These are phyloP conservation scores for Trichophyton rubrum DNA, from an alignment of 2,329 filamentous ascomycete species.

Conservation along the genomic window DNA sequence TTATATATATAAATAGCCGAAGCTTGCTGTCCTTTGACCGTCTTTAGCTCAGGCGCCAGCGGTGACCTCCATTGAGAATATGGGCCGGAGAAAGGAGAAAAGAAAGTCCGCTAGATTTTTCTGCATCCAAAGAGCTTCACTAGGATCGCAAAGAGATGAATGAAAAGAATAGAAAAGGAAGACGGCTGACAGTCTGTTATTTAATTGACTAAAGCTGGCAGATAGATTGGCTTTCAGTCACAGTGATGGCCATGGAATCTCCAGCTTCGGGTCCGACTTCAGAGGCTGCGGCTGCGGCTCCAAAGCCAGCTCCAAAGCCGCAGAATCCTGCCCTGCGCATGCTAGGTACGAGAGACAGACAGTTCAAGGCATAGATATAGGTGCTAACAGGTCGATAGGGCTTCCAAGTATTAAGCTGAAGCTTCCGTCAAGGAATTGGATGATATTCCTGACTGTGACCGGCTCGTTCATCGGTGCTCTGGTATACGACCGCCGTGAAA, in stretches of 20 bases:
- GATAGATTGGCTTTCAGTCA: background rate
- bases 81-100: background rate
- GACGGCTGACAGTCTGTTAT: background rate
- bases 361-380: background rate
- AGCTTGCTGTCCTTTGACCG: background rate
- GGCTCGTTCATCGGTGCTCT: constrained; percentile 67
- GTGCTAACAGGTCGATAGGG: constrained; percentile 37
- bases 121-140: background rate
- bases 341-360: constrained; percentile 9
- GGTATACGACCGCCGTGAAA: constrained; percentile 86
- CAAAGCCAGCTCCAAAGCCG: constrained; percentile 12
- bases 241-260: background rate
- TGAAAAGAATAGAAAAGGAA: background rate
- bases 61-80: too few species aligned
- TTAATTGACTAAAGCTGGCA: background rate
- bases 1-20: background rate
- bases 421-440: constrained; percentile 92
- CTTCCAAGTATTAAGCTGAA: constrained; percentile 70
- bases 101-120: background rate
- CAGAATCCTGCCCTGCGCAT: constrained; percentile 15
- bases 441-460: constrained; percentile 78
- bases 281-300: constrained; percentile 8
- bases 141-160: background rate
- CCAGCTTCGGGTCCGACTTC: background rate
- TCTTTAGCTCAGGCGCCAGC: background rate